phyloP scores from a whole-genome alignment of 345 rosid genomes.

The Eucalyptus curtisii region DNA sequence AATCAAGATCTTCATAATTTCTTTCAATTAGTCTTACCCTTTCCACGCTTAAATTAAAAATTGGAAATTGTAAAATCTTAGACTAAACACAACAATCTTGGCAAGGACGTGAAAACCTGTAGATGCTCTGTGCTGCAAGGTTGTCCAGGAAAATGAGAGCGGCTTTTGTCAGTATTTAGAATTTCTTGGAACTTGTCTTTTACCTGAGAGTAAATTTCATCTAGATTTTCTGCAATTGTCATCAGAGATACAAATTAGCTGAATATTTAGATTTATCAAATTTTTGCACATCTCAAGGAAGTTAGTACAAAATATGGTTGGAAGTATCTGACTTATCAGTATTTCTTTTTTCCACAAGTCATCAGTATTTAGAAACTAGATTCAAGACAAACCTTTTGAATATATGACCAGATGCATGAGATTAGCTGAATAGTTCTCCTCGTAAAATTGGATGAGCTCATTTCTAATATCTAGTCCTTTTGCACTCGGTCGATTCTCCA shows the following conservation, averaged over 20 bases:
- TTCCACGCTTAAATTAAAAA: neutral
- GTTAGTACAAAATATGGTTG: neutral
- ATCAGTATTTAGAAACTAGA: neutral
- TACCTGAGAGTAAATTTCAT: conserved; percentile 49
- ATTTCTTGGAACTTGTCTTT: conserved; percentile 63
- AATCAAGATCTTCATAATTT: neutral
- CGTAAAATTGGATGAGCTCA: conserved; percentile 80
- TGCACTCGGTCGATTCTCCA: conserved; percentile 69
- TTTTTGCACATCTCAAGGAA: neutral
- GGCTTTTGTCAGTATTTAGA: conserved; percentile 30
- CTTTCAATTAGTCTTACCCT: neutral
- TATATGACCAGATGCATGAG: conserved; percentile 81
- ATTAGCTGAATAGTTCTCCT: conserved; percentile 82
- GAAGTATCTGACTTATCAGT: neutral
- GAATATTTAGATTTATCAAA: neutral
- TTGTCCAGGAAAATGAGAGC: conserved; percentile 51
- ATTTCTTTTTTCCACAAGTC: neutral
- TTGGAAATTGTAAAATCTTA: neutral
- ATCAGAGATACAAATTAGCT: conserved; percentile 1
- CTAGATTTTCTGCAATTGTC: conserved; percentile 45
- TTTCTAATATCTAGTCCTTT: conserved; percentile 66
- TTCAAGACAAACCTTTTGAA: conserved; percentile 45
- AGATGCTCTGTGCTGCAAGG: conserved; percentile 76
- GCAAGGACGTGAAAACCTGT: conserved; percentile 31
- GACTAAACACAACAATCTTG: neutral